Base-by-base conservation (phyloP, 2,329 filamentous ascomycete species). In the Pseudopithomyces maydicus region DNA sequence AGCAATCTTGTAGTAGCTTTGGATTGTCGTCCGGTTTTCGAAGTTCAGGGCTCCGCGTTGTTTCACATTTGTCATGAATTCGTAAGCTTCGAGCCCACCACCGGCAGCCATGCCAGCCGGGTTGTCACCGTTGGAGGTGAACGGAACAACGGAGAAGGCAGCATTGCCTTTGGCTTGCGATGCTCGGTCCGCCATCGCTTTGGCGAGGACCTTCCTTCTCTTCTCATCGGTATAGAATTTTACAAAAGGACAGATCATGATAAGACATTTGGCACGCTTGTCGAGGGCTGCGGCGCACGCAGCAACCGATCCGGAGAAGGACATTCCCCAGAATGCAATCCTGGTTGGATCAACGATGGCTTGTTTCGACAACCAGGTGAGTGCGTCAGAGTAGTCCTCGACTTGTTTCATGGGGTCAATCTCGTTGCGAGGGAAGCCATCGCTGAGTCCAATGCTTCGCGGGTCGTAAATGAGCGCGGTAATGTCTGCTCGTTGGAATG, bases 271-370 rank as follows among this genome's bases (percentile, higher is more conserved):
- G 14, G 62, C 65, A n/a, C 76, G 69, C 33, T 58, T 58, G 56
- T 78, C 76, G 10, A 76, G 47, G 1, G 72, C 63, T 7, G 73
- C 73, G 1, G 72, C 62, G 11, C 53, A 62, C 0, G 73, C 55
- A 1, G 68, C 66, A 2, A 75, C 59, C 1, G 54, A 54, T 6
- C 46, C 73, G 22, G 58, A 42, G 41, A 76, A 72, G 3, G 75
- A 78, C 17, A 29, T 29, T 5, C 35, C 35, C 35, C 35, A 38
- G 11, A 38, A 38, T 38, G 12, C 35, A 5, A 38, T 17, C n/a
- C 14, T 14, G n/a, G 12, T 38, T 15, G n/a, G 12, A 38, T 38
- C n/a, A 17, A 38, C 35, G n/a, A 15, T 38, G n/a, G 35, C 12
- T 17, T 38, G 35, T 15, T 15, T 38, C 5, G 12, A 15, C 35